Evolutionary conservation across 2,329 filamentous ascomycete genomes (phyloP).

Genomic region (Ilyonectria mors-panacis): DNA sequence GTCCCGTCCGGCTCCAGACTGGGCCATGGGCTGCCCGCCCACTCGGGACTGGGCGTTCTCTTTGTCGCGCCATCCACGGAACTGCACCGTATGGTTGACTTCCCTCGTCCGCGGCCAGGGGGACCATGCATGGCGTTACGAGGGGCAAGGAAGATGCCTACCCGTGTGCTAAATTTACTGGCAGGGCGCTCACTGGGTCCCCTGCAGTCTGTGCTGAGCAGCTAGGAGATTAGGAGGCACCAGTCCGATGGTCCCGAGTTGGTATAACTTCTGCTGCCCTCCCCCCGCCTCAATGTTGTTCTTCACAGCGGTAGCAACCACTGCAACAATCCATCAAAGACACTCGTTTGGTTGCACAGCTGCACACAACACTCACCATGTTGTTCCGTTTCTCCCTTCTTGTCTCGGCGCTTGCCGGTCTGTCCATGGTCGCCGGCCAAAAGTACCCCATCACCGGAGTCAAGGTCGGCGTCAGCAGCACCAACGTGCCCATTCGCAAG

Average conservation of each 20-base stretch:
- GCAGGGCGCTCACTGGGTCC: neutral
- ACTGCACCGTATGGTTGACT: neutral
- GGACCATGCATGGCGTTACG: conserved; percentile 7
- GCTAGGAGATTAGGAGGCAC: neutral
- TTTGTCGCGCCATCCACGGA: neutral
- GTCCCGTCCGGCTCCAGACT: neutral
- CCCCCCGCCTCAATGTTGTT: too few relatives aligned
- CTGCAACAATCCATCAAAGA: neutral
- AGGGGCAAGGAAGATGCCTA: neutral
- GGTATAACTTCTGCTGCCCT: neutral
- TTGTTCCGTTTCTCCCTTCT: neutral
- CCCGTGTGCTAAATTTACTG: conserved; percentile 5
- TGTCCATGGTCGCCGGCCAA: conserved; percentile 3
- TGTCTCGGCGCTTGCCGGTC: conserved; percentile 3
- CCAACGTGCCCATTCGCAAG: conserved; percentile 15
- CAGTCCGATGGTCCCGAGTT: neutral
- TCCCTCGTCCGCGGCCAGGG: neutral
- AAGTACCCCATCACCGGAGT: conserved; percentile 81
- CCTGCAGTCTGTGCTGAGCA: neutral
- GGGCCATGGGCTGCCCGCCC: neutral
- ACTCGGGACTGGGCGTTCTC: neutral
- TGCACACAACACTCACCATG: neutral
- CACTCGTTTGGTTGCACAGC: neutral
- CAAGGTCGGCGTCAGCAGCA: conserved; percentile 77
- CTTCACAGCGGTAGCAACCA: neutral